Percentiles rank a stretch among this genome's conserved stretches.
Conservation (phyloP, 163 green algal genomes). For the Chloromonas sp. region DNA sequence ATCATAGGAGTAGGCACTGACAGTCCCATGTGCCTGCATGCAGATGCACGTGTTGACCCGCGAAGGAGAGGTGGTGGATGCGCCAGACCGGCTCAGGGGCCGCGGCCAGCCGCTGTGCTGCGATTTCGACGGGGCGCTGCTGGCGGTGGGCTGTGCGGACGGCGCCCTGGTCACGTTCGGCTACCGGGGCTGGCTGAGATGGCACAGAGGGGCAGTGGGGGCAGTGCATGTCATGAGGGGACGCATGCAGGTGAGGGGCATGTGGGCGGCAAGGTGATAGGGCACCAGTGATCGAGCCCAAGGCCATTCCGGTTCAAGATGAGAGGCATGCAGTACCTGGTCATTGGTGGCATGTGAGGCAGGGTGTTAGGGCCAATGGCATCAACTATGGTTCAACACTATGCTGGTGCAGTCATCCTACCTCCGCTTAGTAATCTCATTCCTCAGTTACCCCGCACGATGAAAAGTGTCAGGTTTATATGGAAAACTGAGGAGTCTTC, state of each 20-base stretch:
- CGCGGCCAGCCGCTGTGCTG: slow-evolving; percentile 8
- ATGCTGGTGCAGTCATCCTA: not conserved
- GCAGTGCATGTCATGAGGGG: not conserved
- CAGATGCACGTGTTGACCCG: not conserved
- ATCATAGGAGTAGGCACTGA: too few relatives aligned
- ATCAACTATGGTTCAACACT: not conserved
- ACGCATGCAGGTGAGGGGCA: not conserved
- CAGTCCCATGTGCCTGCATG: not conserved
- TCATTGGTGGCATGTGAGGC: not conserved
- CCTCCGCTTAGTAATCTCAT: not conserved
- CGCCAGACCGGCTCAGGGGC: slow-evolving; percentile 5
- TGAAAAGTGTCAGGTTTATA: too few relatives aligned
- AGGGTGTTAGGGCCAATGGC: not conserved
- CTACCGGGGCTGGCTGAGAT: slow-evolving; percentile 10
- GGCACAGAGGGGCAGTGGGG: slow-evolving; percentile 6
- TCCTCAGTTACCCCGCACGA: not conserved
- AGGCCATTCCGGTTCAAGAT: not conserved
- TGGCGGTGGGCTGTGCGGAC: slow-evolving; percentile 17
- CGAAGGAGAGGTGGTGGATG: not conserved
- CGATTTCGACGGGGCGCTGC: slow-evolving; percentile 11
- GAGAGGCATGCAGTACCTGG: not conserved
- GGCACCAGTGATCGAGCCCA: not conserved
- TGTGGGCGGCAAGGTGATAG: not conserved
- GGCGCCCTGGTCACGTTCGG: slow-evolving; percentile 12
- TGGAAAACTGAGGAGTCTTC: too few relatives aligned